Conservation (phyloP, 768 basidiomycete genomes). For the Trametes villosa region DNA sequence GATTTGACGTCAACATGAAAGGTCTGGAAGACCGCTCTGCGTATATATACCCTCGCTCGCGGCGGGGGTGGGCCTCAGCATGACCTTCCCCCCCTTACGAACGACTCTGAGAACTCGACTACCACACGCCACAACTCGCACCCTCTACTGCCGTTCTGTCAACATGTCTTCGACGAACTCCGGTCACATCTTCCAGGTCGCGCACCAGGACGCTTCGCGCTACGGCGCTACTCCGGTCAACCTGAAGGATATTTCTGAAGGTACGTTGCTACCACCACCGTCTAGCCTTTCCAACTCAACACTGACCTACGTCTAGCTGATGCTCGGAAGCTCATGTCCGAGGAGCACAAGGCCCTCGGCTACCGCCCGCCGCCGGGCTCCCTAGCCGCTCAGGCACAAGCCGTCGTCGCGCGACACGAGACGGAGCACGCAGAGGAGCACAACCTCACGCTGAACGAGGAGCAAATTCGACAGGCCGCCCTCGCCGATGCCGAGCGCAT, state of each 20-base stretch:
- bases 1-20: slow-evolving; percentile 14
- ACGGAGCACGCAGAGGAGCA: slow-evolving; percentile 18
- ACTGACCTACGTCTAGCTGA: slow-evolving; percentile 15
- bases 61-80: not conserved
- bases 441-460: slow-evolving; percentile 21
- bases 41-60: not conserved
- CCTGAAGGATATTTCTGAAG: slow-evolving; percentile 31
- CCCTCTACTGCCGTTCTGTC: not conserved
- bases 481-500: slow-evolving; percentile 28
- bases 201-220: slow-evolving; percentile 10
- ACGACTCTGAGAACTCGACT: too few relatives aligned
- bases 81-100: too few relatives aligned
- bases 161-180: slow-evolving; percentile 9
- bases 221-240: slow-evolving; percentile 16
- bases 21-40: not conserved
- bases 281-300: not conserved
- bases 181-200: slow-evolving; percentile 9
- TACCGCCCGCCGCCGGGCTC: slow-evolving; percentile 35
- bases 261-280: slow-evolving; percentile 21
- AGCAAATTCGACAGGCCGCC: slow-evolving; percentile 23
- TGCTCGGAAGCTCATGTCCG: slow-evolving; percentile 32
- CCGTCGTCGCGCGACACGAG: slow-evolving; percentile 29
- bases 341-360: slow-evolving; percentile 35
- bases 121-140: not conserved
- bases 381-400: slow-evolving; percentile 33